Evolutionary conservation across 108 stramenopile species (phyloP).

Genomic region (Pseudonitzschia delicatissima): DNA sequence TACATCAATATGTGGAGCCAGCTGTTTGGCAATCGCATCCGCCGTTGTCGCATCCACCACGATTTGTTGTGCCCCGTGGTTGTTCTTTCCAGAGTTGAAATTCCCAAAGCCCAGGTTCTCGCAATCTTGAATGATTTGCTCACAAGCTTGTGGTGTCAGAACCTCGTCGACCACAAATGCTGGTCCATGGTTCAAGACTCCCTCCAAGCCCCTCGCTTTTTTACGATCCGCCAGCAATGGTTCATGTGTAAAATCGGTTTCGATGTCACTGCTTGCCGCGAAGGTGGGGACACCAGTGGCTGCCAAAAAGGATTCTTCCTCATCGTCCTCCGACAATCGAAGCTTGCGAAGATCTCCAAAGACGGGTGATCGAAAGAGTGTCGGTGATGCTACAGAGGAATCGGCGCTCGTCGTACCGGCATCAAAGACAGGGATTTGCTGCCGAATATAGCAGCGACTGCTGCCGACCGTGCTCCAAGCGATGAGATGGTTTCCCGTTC

Average conservation of each 20-base stretch:
- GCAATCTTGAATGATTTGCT: constrained; percentile 50
- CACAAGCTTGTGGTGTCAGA: constrained; percentile 47
- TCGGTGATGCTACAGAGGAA: neutral
- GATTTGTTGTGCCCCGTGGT: constrained; percentile 79
- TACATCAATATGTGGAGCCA: constrained; percentile 65
- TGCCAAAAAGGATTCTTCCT: constrained; percentile 35
- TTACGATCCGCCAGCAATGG: neutral
- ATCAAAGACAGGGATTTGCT: too few relatives aligned
- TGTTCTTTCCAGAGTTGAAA: constrained; percentile 69
- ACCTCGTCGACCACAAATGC: constrained; percentile 64
- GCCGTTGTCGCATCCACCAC: constrained; percentile 53
- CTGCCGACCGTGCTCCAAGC: too few relatives aligned
- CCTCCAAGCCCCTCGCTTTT: constrained; percentile 55
- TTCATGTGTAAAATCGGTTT: neutral
- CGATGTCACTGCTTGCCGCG: constrained; percentile 24
- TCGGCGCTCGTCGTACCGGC: neutral
- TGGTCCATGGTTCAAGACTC: constrained; percentile 46
- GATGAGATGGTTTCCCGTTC: too few relatives aligned
- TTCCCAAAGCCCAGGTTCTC: constrained; percentile 61
- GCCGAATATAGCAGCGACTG: too few relatives aligned
- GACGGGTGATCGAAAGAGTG: constrained; percentile 7
- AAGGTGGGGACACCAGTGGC: constrained; percentile 61
- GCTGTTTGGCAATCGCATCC: constrained; percentile 37
- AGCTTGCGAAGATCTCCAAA: constrained; percentile 1
- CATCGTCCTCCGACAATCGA: constrained; percentile 12